Percentiles rank a stretch among this genome's conserved stretches.
These are phyloP conservation scores for Penicillium sp. DNA, from an alignment of 2,329 filamentous ascomycete genomes.

Conservation along the genomic window DNA sequence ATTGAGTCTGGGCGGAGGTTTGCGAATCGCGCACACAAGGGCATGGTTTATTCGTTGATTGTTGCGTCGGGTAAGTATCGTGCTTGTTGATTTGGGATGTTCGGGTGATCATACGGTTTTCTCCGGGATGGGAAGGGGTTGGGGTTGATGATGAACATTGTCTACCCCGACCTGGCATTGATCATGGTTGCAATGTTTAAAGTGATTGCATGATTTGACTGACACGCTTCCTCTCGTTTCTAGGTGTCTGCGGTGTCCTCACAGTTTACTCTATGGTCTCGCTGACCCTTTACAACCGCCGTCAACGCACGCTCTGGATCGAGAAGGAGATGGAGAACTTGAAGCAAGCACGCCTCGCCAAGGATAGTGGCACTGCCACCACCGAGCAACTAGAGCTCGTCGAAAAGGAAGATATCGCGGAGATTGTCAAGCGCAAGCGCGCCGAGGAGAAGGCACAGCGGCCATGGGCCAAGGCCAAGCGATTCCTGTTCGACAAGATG, in stretches of 20 bases:
- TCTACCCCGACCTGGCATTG: no score
- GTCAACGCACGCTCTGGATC: conserved; percentile 67
- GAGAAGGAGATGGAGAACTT: conserved; percentile 54
- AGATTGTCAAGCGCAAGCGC: conserved; percentile 49
- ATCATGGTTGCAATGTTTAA: not conserved
- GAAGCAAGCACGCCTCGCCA: conserved; percentile 51
- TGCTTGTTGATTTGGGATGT: not conserved
- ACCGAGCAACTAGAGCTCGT: conserved; percentile 52
- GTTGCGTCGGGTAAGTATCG: conserved; percentile 62
- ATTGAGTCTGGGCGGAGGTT: conserved; percentile 60
- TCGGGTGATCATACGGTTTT: conserved; percentile 7
- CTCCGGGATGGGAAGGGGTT: conserved; percentile 8
- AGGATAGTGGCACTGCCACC: conserved; percentile 47
- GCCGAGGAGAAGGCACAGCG: conserved; percentile 48
- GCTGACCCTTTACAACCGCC: conserved; percentile 71
- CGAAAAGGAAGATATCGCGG: conserved; percentile 52
- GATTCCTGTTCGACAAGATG: conserved; percentile 47
- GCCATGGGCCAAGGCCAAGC: conserved; percentile 47
- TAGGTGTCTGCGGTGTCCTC: conserved; percentile 65
- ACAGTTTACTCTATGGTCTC: conserved; percentile 69
- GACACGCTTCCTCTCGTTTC: not conserved
- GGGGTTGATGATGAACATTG: not conserved
- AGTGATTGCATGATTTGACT: not conserved
- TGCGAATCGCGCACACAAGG: conserved; percentile 67
- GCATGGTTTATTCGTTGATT: conserved; percentile 65